Conservation (phyloP, 2,329 filamentous ascomycete genomes). For the Calonectria pteridis region DNA sequence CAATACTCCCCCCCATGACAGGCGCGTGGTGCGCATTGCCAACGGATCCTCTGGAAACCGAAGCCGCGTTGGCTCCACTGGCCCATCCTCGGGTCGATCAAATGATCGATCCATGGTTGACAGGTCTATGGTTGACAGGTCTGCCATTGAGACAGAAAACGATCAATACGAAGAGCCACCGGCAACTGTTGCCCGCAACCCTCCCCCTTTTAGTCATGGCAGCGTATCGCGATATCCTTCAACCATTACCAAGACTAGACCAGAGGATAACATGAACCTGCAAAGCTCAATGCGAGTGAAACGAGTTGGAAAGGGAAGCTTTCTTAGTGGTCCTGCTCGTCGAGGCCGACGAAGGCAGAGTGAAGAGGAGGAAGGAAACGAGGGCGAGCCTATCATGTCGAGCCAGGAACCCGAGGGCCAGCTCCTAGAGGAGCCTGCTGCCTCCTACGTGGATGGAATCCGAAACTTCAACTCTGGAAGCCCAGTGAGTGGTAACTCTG, state of each 20-base stretch:
- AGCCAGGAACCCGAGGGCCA: slow-evolving; percentile 60
- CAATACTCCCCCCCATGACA: slow-evolving; percentile 66
- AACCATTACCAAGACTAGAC: slow-evolving; percentile 62
- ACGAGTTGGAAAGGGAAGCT: slow-evolving; percentile 81
- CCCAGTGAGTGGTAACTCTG: slow-evolving; percentile 64
- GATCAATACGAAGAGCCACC: slow-evolving; percentile 62
- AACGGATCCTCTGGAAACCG: slow-evolving; percentile 63
- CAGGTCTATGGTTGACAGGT: slow-evolving; percentile 50
- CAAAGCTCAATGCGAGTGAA: slow-evolving; percentile 85
- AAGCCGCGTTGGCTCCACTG: slow-evolving; percentile 52
- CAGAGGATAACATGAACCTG: slow-evolving; percentile 73
- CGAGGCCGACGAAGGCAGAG: slow-evolving; percentile 71
- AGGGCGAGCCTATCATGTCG: slow-evolving; percentile 55
- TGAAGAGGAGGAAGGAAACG: slow-evolving; percentile 64
- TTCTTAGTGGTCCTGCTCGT: slow-evolving; percentile 83
- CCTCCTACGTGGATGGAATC: slow-evolving; percentile 58
- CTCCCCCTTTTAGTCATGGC: slow-evolving; percentile 60
- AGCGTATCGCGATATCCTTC: slow-evolving; percentile 67
- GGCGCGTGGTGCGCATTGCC: slow-evolving; percentile 68
- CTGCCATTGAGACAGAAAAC: slow-evolving; percentile 57
- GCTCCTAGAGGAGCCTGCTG: slow-evolving; percentile 53
- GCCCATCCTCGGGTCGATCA: slow-evolving; percentile 53
- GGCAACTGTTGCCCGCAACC: slow-evolving; percentile 62
- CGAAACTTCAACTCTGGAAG: slow-evolving; percentile 70
- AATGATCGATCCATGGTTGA: slow-evolving; percentile 49